These are phyloP conservation scores for Lignosus rhinocerotis DNA, from an alignment of 1,284 basidiomycete genomes.

Conservation along the genomic window DNA sequence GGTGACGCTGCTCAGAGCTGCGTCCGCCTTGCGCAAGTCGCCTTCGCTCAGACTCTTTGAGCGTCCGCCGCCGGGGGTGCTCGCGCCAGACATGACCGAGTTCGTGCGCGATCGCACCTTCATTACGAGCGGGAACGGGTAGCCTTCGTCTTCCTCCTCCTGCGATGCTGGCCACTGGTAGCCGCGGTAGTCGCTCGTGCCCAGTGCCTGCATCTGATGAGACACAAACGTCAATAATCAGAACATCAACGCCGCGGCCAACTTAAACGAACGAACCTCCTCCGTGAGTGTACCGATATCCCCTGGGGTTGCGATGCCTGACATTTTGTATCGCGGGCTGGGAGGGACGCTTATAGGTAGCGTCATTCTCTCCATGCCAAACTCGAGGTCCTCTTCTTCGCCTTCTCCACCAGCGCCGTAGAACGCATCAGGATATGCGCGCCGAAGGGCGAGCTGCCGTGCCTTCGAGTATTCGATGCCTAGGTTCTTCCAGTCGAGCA, in stretches of 20 bases:
- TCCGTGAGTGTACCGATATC: slow-evolving; percentile 94
- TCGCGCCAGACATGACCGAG: slow-evolving; percentile 83
- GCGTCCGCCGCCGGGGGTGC: slow-evolving; percentile 82
- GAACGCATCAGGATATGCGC: slow-evolving; percentile 96
- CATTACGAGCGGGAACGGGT: slow-evolving; percentile 92
- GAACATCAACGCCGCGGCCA: not conserved
- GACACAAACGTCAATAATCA: not conserved
- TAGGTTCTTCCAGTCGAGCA: slow-evolving; percentile 98
- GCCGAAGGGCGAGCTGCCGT: slow-evolving; percentile 86
- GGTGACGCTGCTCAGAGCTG: slow-evolving; percentile 72
- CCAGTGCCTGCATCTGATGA: slow-evolving; percentile 79
- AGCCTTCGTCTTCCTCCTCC: slow-evolving; percentile 89
- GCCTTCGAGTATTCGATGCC: slow-evolving; percentile 98
- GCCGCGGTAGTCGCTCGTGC: slow-evolving; percentile 89
- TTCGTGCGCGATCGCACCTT: slow-evolving; percentile 88
- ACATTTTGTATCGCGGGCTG: slow-evolving; percentile 74
- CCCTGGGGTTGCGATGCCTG: slow-evolving; percentile 83
- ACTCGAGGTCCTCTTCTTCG: slow-evolving; percentile 58
- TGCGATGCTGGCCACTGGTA: slow-evolving; percentile 58
- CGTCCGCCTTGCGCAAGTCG: slow-evolving; percentile 83
- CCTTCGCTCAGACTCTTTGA: slow-evolving; percentile 80
- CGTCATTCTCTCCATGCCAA: slow-evolving; percentile 62
- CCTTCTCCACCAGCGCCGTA: slow-evolving; percentile 51
- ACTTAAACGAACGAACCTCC: slow-evolving; percentile 50
- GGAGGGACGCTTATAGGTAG: slow-evolving; percentile 82